Evolutionary conservation across 225 moss, liverwort and hornwort genomes (phyloP).

Genomic region (Pleurozium schreberi): DNA sequence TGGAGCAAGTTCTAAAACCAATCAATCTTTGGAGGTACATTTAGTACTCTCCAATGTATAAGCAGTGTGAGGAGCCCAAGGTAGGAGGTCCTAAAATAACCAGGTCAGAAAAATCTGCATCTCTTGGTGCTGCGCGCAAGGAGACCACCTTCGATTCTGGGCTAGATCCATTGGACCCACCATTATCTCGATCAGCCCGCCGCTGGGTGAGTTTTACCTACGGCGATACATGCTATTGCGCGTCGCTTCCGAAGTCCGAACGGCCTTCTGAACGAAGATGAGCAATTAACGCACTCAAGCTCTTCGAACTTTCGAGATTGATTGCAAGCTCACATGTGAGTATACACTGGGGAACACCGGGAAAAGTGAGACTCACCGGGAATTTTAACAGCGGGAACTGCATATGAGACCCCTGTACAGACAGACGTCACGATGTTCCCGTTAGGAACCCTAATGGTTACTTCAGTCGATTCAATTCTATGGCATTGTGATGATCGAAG

Average conservation of each 20-base stretch:
- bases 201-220: neutral
- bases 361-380: no score
- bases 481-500: neutral
- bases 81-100: no score
- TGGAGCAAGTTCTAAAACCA: no score
- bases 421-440: neutral
- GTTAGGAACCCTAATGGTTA: neutral
- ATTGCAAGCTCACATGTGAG: no score
- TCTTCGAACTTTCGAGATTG: neutral
- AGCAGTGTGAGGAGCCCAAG: no score
- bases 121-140: neutral
- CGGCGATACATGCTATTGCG: no score
- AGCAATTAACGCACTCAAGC: neutral
- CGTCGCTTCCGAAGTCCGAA: neutral
- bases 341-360: no score
- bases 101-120: neutral
- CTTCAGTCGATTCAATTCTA: neutral
- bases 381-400: no score
- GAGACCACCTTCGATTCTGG: neutral
- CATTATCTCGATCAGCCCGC: neutral
- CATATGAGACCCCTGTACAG: no score
- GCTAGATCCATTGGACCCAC: neutral
- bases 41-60: no score
- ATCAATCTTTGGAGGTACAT: no score
- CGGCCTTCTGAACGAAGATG: neutral